Conservation (phyloP, 306 rosid species). For the Lablab purpureus region DNA sequence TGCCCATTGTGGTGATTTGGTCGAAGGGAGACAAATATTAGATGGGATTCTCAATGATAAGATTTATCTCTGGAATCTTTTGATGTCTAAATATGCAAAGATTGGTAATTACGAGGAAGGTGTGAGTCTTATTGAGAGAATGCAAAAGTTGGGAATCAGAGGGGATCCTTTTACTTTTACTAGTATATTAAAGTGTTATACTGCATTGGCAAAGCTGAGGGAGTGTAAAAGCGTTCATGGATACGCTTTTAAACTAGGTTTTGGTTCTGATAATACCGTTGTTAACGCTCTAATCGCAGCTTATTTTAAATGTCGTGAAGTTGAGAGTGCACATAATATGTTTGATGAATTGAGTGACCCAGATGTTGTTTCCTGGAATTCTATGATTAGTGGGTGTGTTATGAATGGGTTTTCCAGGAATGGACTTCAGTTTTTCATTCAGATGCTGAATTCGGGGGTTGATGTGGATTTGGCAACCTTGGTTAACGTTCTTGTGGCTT, state of each 20-base stretch:
- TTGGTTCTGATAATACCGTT: conserved; percentile 29
- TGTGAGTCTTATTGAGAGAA: conserved; percentile 57
- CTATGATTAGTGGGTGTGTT: conserved; percentile 81
- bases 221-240: conserved; percentile 71
- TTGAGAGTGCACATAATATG: conserved; percentile 69
- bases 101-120: conserved; percentile 60
- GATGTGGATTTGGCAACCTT: background rate
- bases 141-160: conserved; percentile 61
- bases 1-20: conserved; percentile 66
- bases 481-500: conserved; percentile 8
- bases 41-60: conserved; percentile 55
- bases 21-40: conserved; percentile 65
- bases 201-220: conserved; percentile 54
- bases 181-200: conserved; percentile 66
- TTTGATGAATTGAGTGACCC: conserved; percentile 72
- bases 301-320: conserved; percentile 61
- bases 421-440: conserved; percentile 1
- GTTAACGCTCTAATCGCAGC: conserved; percentile 48
- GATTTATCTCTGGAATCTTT: conserved; percentile 77
- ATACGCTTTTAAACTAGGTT: conserved; percentile 59
- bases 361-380: conserved; percentile 71
- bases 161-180: conserved; percentile 71
- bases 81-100: conserved; percentile 75
- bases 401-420: conserved; percentile 38
- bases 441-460: conserved; percentile 6